Evolutionary conservation across 177 flowering plant genomes (phyloP).

Genomic region (Vitis hybrid): DNA sequence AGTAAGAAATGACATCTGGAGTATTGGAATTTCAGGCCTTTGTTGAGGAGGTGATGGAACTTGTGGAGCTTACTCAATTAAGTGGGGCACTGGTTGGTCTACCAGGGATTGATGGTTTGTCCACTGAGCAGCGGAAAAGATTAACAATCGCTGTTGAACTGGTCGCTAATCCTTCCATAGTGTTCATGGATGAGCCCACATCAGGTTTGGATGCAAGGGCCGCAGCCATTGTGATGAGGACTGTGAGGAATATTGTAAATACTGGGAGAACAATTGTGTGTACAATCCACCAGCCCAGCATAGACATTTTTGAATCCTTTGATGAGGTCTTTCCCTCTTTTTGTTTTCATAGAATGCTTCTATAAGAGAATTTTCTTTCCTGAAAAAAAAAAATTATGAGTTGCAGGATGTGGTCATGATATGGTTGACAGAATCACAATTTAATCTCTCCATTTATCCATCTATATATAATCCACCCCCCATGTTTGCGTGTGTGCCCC

Average conservation of each 20-base stretch:
- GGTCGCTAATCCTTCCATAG: conserved; percentile 94
- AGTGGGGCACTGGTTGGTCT: conserved; percentile 87
- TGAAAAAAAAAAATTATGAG: background rate
- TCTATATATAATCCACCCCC: background rate
- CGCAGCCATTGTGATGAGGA: conserved; percentile 98
- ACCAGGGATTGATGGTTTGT: conserved; percentile 89
- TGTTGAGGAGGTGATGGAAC: conserved; percentile 95
- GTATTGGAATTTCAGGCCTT: conserved; percentile 55
- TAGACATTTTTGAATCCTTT: conserved; percentile 96
- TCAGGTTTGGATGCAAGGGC: conserved; percentile 95
- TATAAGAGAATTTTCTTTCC: background rate
- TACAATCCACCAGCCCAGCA: conserved; percentile 99
- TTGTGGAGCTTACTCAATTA: conserved; percentile 82
- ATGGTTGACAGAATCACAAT: too few species aligned
- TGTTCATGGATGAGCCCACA: conserved; percentile 99
- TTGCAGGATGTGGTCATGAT: too few species aligned
- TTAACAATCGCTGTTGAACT: conserved; percentile 92
- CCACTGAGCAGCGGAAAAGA: conserved; percentile 93
- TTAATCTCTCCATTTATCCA: background rate
- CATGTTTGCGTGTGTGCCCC: background rate
- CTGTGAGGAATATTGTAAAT: conserved; percentile 90
- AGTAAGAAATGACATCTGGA: conserved; percentile 16
- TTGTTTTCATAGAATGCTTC: conserved; percentile 1
- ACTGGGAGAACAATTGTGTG: conserved; percentile 96
- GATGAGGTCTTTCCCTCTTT: conserved; percentile 67